Conservation (phyloP, 108 stramenopile species). For the Fragilariopsis cylindrus region DNA sequence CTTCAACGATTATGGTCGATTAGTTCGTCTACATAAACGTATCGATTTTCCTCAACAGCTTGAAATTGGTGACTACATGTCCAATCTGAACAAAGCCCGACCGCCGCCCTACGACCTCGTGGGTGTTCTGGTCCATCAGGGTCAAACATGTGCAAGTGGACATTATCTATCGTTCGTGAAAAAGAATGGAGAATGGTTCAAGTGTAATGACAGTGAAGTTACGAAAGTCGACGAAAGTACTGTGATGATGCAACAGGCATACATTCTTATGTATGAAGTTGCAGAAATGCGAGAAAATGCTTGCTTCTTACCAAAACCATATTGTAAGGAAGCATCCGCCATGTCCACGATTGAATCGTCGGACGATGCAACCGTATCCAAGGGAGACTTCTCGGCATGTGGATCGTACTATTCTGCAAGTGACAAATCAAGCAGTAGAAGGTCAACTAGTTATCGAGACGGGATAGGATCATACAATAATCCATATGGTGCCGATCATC, state of each 20-base stretch:
- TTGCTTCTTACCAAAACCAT: conserved; percentile 12
- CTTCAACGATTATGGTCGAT: conserved; percentile 68
- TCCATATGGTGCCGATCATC: conserved; percentile 2
- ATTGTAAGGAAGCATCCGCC: conserved; percentile 20
- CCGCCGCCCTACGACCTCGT: conserved; percentile 80
- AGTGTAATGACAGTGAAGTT: conserved; percentile 74
- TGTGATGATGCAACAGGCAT: conserved; percentile 79
- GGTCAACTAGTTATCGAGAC: not conserved
- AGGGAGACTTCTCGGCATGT: conserved; percentile 15
- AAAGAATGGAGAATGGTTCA: conserved; percentile 70
- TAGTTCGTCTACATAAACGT: conserved; percentile 62
- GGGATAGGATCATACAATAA: conserved; percentile 2
- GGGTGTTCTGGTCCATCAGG: conserved; percentile 79
- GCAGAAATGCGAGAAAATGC: conserved; percentile 43
- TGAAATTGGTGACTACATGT: conserved; percentile 81
- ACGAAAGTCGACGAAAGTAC: conserved; percentile 64
- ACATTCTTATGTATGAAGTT: conserved; percentile 72
- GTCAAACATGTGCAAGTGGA: conserved; percentile 74
- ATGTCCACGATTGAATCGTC: conserved; percentile 20
- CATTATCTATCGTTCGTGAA: conserved; percentile 85
- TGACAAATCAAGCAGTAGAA: conserved; percentile 7
- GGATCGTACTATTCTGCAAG: conserved; percentile 7
- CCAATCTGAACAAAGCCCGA: conserved; percentile 68
- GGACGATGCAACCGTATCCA: conserved; percentile 31
- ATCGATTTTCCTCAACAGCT: conserved; percentile 66